Evolutionary conservation across 805 yeast species (phyloP), one percentile per base, ranked within the genome.

Genomic region (Saccharomyces jurei): DNA sequence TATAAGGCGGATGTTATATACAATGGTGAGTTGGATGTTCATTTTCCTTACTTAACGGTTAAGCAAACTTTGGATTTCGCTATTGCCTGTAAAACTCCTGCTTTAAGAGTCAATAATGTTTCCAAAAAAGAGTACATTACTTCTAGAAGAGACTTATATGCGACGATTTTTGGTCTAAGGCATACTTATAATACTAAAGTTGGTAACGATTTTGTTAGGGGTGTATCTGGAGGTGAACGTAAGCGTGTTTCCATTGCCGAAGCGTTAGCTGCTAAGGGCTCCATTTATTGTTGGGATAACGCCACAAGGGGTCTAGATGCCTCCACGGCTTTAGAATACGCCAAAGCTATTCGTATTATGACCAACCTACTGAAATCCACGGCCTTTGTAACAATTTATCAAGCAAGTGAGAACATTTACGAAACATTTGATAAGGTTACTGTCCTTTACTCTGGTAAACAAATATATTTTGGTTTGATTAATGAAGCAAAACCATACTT

Each of bases 221-320:
- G 89, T 70, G 82, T 84, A 48, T 83, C 87, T 29, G 89, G 89
- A 67, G 89, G 89, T 72, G 87, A 84, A 70, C 73, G 89, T 61
- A 84, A 84, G 69, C 80, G 89, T 73, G 88, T 83, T 22, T 82
- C 87, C n/a, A 82, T 84, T 61, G 87, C 86, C 11, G 89, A 84
- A 69, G 86, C 58, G 3, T 17, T 54, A 25, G 48, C 26, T 5
- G 61, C 81, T 29, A 77, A 82, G 41, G 84, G 86, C 26, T 69
- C 79, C 22, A 68, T 83, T 28, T 80, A 77, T 59, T 80, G 84
- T 67, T 82, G 86, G 80, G 88, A 86, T 71, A 86, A 86, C 64
- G 82, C 89, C 4, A 86, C 92, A 13, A 79, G 90, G 71, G 92
- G 91, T 61, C 74, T 86, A 53, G 92, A 86, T 69, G 77, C 90